Evolutionary conservation across 192 early-diverging fungal species (phyloP).

Genomic region (Thoreauomyces humboldtii): DNA sequence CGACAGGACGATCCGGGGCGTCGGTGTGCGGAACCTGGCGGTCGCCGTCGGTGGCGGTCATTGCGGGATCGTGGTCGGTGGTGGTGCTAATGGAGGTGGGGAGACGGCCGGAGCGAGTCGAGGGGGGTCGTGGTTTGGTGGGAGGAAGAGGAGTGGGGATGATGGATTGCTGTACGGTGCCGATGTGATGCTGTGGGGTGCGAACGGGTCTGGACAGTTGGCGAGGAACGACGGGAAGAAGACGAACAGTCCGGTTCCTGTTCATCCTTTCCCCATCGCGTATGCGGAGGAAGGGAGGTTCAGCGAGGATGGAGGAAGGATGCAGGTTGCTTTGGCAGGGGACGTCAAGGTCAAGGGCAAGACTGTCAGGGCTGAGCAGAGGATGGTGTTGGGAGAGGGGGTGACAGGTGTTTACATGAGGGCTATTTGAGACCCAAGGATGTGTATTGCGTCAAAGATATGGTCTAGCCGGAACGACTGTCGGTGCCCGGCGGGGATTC

Average conservation of each 20-base stretch:
- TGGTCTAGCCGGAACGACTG: too few species aligned
- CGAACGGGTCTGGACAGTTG: conserved; percentile 34
- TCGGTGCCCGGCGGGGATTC: too few species aligned
- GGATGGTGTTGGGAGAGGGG: conserved; percentile 15
- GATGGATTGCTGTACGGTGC: conserved; percentile 20
- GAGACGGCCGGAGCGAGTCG: not conserved
- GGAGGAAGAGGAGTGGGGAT: not conserved
- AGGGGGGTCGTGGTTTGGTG: not conserved
- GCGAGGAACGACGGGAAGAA: conserved; percentile 32
- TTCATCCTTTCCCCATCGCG: conserved; percentile 11
- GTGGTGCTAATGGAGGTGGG: not conserved
- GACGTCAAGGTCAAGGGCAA: not conserved
- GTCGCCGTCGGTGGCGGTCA: conserved; percentile 20
- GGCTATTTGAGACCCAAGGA: conserved; percentile 1
- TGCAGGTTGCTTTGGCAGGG: conserved; percentile 21
- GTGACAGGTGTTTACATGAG: conserved; percentile 25
- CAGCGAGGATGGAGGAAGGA: not conserved
- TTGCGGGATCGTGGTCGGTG: conserved; percentile 32
- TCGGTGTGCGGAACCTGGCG: conserved; percentile 26
- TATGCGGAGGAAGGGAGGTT: conserved; percentile 1
- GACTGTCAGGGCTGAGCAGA: conserved; percentile 24
- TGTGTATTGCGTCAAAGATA: too few species aligned
- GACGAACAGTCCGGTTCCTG: conserved; percentile 18
- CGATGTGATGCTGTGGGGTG: conserved; percentile 45
- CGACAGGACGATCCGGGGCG: conserved; percentile 12